Evolutionary conservation across 2,329 filamentous ascomycete species (phyloP).

Genomic region (Xylaria sp.): DNA sequence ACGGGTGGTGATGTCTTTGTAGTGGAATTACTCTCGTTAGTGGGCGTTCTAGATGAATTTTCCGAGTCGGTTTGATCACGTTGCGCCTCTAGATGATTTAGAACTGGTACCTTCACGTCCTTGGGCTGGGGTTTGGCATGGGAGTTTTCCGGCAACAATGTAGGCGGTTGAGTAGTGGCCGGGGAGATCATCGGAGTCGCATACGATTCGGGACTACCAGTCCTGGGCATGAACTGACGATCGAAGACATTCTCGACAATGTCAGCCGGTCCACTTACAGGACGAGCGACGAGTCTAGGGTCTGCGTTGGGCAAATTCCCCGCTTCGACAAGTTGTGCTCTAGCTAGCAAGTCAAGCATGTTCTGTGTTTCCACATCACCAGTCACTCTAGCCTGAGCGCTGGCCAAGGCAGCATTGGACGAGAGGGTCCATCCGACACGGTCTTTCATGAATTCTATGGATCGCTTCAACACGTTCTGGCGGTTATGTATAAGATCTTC

Average conservation of each 20-base stretch:
- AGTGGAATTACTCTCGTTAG: constrained; percentile 66
- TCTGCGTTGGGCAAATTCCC: constrained; percentile 68
- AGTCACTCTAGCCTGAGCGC: constrained; percentile 82
- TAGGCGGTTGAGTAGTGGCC: constrained; percentile 41
- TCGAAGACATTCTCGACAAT: constrained; percentile 86
- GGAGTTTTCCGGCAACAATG: constrained; percentile 28
- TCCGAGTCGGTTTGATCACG: constrained; percentile 55
- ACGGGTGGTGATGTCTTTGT: constrained; percentile 64
- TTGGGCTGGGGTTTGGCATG: constrained; percentile 13
- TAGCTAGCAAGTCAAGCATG: constrained; percentile 88
- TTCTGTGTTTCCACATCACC: constrained; percentile 89
- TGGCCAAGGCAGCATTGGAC: constrained; percentile 79
- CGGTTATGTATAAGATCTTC: constrained; percentile 92
- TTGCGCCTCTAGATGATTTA: constrained; percentile 37
- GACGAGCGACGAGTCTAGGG: constrained; percentile 62
- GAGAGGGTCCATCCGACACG: constrained; percentile 81
- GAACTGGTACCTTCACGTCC: constrained; percentile 26
- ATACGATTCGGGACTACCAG: constrained; percentile 62
- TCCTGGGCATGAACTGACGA: constrained; percentile 74
- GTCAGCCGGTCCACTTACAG: constrained; percentile 83
- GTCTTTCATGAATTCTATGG: constrained; percentile 96
- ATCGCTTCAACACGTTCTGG: constrained; percentile 91
- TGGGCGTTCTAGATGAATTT: constrained; percentile 64
- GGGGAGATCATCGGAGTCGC: constrained; percentile 53
- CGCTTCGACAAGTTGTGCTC: constrained; percentile 80